Evolutionary conservation across 768 basidiomycete genomes (phyloP), one percentile per base, ranked within the genome.

Genomic region (Auriculariales sp.): DNA sequence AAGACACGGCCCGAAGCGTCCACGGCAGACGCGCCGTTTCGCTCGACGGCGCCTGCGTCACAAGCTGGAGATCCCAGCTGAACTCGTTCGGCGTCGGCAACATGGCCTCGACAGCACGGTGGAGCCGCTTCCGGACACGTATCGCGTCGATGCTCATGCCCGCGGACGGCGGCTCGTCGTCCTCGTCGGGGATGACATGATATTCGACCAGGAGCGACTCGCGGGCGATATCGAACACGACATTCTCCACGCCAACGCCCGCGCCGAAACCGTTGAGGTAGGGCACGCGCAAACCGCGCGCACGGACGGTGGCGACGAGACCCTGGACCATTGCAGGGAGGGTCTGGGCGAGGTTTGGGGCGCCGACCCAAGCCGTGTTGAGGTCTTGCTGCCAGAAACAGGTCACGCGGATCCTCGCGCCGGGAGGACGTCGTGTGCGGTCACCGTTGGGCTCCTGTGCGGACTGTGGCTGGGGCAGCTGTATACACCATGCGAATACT

Each of bases 321-420:
- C 88, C 86, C 5, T 89, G 64, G 15, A 82, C 72, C 76, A 94
- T 88, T 4, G 83, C 79, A n/a, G 82, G 81, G 2, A 97, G 72
- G 56, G 94, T 89, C 55, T 89, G 86, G 7, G 77, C 72, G 9
- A 90, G 58, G 28, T 76, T 72, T 1, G 77, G 71, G 0, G 81
- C 74, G 5, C 79, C 80, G 47, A 91, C 85, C 89, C 90, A 94
- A 32, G 88, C 62, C 0, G 88, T 76, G 54, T 86, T 84, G 27
- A 94, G 75, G 66, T 95, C 88, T 62, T 94, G 92, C 60, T 93
- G 88, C 87, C 89, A 94, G 61, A 94, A 92, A 60, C 88, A 93
- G 1, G 87, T 91, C 53, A 93, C 77, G 31, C 88, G 81, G 25
- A 90, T 61, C 53, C 74, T 68, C 35, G 66, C 70, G 48, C 58